Base-by-base conservation (phyloP, 2,329 filamentous ascomycete species). In the Thielaviopsis populi region DNA sequence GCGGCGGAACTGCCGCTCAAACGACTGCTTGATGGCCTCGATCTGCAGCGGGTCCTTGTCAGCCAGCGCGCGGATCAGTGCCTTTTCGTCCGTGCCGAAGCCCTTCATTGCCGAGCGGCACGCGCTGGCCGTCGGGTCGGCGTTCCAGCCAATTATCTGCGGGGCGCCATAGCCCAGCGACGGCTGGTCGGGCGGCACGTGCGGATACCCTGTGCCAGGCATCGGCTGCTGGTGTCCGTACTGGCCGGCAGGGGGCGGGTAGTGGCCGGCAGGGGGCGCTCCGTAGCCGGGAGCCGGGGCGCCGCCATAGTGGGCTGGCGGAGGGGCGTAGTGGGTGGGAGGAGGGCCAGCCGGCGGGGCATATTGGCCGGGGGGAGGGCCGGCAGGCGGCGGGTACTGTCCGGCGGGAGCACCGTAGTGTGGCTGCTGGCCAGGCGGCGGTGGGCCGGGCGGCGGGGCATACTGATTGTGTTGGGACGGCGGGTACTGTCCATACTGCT, bases 41-140 rank as follows among this genome's bases (percentile, higher is more conserved):
- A 94, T 80, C 72, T 95, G 88, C 3, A 91, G 77, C 0, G 91
- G 87, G 68, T 95, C 89, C 67, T 91, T 86, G 68, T 79, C 82
- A 2, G 86, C 76, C 8, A 97, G 77, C 2, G 86, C 76, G 1
- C 78, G 76, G 67, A 95, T 91, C 17, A 97, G 76, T 0, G 81
- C 74, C 70, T 84, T 86, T 73, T 96, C 91, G 70, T 97, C 84
- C 0, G 91, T 96, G 41, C 91, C 92, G 67, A 96, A 89, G 0
- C 91, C 91, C 74, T 95, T 96, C 90, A 96, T 96, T 1, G 92
- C 89, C 69, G 81, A 81, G 62, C 89, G 83, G 24, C 95, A 77
- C 3, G 79, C 82, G 65, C 90, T 82, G 0, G 89, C 87, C 69
- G 94, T 85, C 13, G 78, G 75, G 2, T 76, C 79, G 59, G 83